Conservation (phyloP, 31 red algal species). For the Bonnemaisonia californica region DNA sequence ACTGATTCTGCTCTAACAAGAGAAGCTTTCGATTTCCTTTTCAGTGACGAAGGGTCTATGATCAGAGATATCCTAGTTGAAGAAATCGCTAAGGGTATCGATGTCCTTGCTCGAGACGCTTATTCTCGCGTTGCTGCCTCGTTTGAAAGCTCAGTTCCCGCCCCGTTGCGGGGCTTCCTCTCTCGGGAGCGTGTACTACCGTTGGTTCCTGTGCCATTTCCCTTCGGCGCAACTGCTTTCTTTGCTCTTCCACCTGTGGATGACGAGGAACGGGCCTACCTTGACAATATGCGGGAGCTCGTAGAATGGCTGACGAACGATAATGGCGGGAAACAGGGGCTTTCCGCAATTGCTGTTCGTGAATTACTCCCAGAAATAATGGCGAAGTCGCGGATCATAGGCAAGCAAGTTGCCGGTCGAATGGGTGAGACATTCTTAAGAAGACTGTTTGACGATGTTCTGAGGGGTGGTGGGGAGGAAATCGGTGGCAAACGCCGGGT, state of each 20-base stretch:
- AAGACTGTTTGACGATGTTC: conserved; percentile 53
- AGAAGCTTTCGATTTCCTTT: conserved; percentile 79
- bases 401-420: conserved; percentile 45
- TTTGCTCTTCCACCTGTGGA: conserved; percentile 64
- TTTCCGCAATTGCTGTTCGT: conserved; percentile 30
- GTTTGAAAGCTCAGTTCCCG: conserved; percentile 45
- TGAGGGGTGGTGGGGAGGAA: conserved; percentile 46
- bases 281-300: conserved; percentile 59
- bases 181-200: neutral
- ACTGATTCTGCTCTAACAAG: conserved; percentile 39
- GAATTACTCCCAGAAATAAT: conserved; percentile 54
- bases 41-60: conserved; percentile 70
- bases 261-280: conserved; percentile 53
- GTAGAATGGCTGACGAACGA: conserved; percentile 48
- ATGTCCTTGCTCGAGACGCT: conserved; percentile 64
- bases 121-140: conserved; percentile 43
- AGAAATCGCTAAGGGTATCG: conserved; percentile 81
- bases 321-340: neutral
- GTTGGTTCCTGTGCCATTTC: conserved; percentile 18
- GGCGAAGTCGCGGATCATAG: conserved; percentile 39
- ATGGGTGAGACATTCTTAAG: conserved; percentile 51
- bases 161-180: conserved; percentile 49
- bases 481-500: conserved; percentile 43
- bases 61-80: conserved; percentile 83
- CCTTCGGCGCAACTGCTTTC: conserved; percentile 12